These are phyloP conservation scores for Schizosaccharomyces osmophilus DNA, from an alignment of 805 yeast species.

Conservation along the genomic window DNA sequence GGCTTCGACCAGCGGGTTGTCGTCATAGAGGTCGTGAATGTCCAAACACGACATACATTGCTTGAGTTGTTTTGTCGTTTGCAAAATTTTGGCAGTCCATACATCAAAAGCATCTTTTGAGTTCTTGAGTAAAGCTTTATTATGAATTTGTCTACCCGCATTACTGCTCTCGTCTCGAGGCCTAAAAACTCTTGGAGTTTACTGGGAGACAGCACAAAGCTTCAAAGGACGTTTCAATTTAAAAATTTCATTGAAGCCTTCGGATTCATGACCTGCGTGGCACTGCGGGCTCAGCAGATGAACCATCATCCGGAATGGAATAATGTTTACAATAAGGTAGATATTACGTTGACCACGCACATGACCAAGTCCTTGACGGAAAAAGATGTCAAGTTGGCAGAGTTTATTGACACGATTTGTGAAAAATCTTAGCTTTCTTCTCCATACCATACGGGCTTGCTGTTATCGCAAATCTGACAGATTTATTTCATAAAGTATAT, in stretches of 20 bases:
- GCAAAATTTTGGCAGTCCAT: too few species aligned
- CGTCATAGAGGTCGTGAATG: too few species aligned
- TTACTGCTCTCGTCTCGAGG: background rate
- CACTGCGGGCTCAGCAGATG: background rate
- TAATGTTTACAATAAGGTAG: background rate
- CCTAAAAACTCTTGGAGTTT: background rate
- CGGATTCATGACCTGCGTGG: background rate
- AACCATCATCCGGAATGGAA: slow-evolving; percentile 2
- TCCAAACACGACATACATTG: too few species aligned
- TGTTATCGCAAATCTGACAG: too few species aligned
- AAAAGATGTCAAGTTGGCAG: background rate
- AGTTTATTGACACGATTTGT: background rate
- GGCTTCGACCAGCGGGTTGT: too few species aligned
- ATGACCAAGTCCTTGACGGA: background rate
- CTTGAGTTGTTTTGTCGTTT: too few species aligned
- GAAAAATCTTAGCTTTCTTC: too few species aligned
- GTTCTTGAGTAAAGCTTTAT: too few species aligned
- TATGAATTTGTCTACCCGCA: background rate
- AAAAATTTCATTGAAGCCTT: background rate
- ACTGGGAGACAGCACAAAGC: background rate
- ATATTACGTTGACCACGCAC: background rate
- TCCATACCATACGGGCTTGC: too few species aligned
- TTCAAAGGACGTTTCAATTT: background rate
- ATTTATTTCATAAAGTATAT: too few species aligned
- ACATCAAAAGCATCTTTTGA: too few species aligned